phyloP scores from a whole-genome alignment of 2,329 filamentous ascomycete species.

The Cordyceps tenuipes region DNA sequence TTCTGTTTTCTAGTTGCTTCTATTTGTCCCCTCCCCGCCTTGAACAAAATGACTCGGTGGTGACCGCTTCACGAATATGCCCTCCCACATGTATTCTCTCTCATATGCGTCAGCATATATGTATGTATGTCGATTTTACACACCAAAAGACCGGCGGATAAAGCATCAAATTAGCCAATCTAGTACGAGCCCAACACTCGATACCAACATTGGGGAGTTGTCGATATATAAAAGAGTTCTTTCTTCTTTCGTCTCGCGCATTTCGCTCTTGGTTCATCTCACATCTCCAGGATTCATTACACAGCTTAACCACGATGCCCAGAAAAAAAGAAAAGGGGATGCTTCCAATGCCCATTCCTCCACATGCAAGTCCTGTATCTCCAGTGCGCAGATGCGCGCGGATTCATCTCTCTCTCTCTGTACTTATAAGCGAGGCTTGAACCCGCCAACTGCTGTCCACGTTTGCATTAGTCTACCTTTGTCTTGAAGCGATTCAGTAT shows the following conservation, averaged over 20 bases:
- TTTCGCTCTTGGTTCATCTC: neutral
- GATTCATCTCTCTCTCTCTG: neutral
- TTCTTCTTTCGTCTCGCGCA: neutral
- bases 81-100: neutral
- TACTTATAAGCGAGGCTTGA: neutral
- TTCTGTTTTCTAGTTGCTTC: slow-evolving; percentile 3
- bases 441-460: neutral
- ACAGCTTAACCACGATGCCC: neutral
- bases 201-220: neutral
- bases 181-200: slow-evolving; percentile 2
- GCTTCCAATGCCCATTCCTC: neutral
- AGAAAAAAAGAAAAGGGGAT: neutral
- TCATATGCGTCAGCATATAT: neutral
- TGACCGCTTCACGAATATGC: neutral
- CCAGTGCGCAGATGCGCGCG: neutral
- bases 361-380: neutral
- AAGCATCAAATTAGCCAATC: neutral
- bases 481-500: neutral
- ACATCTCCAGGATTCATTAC: neutral
- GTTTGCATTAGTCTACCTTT: neutral
- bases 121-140: neutral
- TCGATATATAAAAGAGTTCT: neutral
- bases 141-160: neutral
- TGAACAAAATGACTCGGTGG: neutral
- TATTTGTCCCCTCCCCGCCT: neutral